Evolutionary conservation across 805 yeast species (phyloP).

Genomic region (Yarrowia yakushimensis): DNA sequence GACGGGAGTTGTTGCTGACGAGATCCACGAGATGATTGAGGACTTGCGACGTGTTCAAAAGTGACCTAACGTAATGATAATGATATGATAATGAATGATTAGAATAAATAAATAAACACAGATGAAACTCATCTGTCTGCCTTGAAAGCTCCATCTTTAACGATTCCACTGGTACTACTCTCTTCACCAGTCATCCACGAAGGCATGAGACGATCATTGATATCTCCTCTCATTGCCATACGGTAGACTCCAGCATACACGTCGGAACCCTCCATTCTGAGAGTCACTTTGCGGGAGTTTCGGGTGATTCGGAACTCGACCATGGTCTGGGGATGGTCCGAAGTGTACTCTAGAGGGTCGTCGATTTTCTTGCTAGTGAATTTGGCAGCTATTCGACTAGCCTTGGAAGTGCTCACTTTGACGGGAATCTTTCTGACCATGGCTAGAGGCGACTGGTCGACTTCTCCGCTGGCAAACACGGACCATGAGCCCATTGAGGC

Average conservation of each 20-base stretch:
- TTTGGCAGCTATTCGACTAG: constrained; percentile 1
- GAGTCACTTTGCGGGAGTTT: constrained; percentile 30
- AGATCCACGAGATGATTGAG: constrained; percentile 27
- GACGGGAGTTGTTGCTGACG: constrained; percentile 25
- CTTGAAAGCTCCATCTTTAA: constrained; percentile 39
- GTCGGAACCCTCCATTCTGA: constrained; percentile 59
- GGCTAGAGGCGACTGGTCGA: constrained; percentile 57
- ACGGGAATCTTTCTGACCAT: background rate
- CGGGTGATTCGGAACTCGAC: constrained; percentile 26
- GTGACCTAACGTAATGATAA: constrained; percentile 3
- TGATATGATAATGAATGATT: background rate
- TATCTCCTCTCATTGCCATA: constrained; percentile 48
- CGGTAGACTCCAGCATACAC: constrained; percentile 77
- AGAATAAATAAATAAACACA: background rate
- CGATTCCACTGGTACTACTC: constrained; percentile 49
- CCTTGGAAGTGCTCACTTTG: background rate
- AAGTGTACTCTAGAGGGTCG: constrained; percentile 18
- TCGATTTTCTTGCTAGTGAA: background rate
- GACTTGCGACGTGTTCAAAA: constrained; percentile 12
- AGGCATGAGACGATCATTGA: constrained; percentile 59
- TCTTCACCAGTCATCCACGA: constrained; percentile 79
- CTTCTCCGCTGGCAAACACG: constrained; percentile 58
- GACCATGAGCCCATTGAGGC: constrained; percentile 71
- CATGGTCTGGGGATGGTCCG: constrained; percentile 27
- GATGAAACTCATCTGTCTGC: no score